phyloP scores from a whole-genome alignment of 164 flowering plant genomes.

The Piper longum region DNA sequence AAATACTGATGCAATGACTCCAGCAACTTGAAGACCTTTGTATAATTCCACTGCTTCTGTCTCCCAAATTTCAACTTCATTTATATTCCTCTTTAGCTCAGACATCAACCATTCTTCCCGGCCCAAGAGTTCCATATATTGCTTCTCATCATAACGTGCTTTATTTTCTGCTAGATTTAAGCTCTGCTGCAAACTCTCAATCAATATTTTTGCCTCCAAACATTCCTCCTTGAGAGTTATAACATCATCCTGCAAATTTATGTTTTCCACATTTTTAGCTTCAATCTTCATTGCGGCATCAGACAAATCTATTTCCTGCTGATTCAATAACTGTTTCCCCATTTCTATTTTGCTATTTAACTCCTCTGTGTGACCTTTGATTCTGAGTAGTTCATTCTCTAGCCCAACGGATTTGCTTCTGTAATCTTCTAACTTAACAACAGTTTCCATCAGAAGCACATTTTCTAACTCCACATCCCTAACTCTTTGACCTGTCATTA shows the following conservation, averaged over 20 bases:
- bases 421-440: conserved; percentile 17
- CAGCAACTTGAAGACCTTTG: conserved; percentile 35
- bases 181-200: conserved; percentile 25
- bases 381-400: conserved; percentile 29
- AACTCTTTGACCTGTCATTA: conserved; percentile 17
- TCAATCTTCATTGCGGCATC: conserved; percentile 33
- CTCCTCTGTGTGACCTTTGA: conserved; percentile 20
- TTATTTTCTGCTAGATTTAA: conserved; percentile 7
- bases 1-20: conserved; percentile 23
- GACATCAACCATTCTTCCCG: conserved; percentile 39
- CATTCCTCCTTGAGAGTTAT: conserved; percentile 31
- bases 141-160: conserved; percentile 18
- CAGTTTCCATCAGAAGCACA: conserved; percentile 26
- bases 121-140: conserved; percentile 28
- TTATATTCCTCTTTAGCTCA: conserved; percentile 37
- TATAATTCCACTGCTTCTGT: conserved; percentile 59
- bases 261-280: conserved; percentile 22
- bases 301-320: conserved; percentile 34
- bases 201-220: conserved; percentile 19
- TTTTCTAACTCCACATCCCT: conserved; percentile 33
- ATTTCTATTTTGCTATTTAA: conserved; percentile 24
- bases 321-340: conserved; percentile 23
- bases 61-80: conserved; percentile 59
- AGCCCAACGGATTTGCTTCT: conserved; percentile 1
- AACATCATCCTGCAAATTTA: conserved; percentile 21